A percentile compares a stretch with the other conserved stretches of the same genome.
Evolutionary conservation across 345 rosid species (phyloP).

Genomic region (Geranium rotundifolium): DNA sequence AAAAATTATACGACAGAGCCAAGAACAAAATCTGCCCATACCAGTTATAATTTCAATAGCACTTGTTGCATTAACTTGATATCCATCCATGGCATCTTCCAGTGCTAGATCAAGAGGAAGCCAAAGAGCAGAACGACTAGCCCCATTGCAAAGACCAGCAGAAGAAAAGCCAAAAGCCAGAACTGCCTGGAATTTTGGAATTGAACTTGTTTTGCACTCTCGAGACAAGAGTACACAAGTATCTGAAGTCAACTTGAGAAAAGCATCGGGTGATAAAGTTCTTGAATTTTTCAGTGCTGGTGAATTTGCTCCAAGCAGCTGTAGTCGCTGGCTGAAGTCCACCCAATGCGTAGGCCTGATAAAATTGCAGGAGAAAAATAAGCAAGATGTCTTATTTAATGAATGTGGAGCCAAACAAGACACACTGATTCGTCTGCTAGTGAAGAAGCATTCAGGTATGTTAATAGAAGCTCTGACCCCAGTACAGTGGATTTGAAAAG

Average conservation of each 20-base stretch:
- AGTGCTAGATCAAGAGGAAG: constrained; percentile 88
- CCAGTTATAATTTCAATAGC: constrained; percentile 74
- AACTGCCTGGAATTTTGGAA: constrained; percentile 38
- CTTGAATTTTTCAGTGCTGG: constrained; percentile 47
- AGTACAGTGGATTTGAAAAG: background rate
- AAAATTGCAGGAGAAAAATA: constrained; percentile 5
- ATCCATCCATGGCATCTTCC: constrained; percentile 95
- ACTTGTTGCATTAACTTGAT: constrained; percentile 63
- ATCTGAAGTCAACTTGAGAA: constrained; percentile 51
- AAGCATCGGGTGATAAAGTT: constrained; percentile 24
- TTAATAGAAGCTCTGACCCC: background rate
- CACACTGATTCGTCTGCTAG: background rate
- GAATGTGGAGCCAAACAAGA: background rate
- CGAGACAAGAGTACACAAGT: constrained; percentile 21
- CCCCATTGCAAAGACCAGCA: constrained; percentile 57
- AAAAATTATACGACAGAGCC: background rate
- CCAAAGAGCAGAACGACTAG: constrained; percentile 72
- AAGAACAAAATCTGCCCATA: constrained; percentile 15
- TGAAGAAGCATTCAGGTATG: background rate
- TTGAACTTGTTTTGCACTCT: constrained; percentile 37
- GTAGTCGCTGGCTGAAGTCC: constrained; percentile 45
- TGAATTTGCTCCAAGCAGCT: constrained; percentile 50
- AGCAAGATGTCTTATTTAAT: constrained; percentile 8
- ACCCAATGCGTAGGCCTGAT: constrained; percentile 62
- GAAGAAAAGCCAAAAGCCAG: constrained; percentile 47